Conservation (phyloP, 2,329 filamentous ascomycete species). For the Cordyceps farinosa region DNA sequence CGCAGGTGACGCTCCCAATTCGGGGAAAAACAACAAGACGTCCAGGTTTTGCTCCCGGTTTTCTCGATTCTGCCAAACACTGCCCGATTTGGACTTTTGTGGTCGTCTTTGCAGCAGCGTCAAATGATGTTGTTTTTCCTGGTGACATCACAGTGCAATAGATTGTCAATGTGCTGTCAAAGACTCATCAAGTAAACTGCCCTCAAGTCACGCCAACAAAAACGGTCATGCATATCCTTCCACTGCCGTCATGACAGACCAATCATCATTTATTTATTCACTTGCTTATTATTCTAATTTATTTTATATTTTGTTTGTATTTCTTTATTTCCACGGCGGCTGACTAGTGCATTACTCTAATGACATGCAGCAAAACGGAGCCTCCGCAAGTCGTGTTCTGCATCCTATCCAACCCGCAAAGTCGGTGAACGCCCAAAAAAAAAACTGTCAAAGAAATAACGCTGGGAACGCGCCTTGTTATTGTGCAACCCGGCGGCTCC, state of each 20-base stretch:
- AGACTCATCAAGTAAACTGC: no score
- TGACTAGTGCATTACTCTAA: no score
- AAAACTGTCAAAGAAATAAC: neutral
- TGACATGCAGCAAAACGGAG: slow-evolving; percentile 4
- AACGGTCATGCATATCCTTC: neutral
- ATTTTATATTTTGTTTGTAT: neutral
- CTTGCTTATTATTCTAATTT: neutral
- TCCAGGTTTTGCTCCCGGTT: neutral
- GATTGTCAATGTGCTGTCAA: no score
- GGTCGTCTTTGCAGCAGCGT: neutral
- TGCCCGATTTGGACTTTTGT: neutral
- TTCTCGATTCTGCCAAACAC: neutral
- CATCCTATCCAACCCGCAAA: neutral
- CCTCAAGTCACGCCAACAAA: neutral
- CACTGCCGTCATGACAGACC: neutral
- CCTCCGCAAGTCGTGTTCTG: neutral
- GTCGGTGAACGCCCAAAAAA: neutral
- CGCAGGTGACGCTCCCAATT: neutral
- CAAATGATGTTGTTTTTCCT: neutral
- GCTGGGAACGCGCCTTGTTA: neutral
- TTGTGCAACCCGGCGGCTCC: no score
- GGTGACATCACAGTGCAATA: no score
- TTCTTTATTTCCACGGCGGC: neutral
- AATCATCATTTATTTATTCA: neutral
- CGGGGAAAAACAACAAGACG: neutral